Evolutionary conservation across 768 basidiomycete species (phyloP).

Genomic region (Leccinum imitatum): DNA sequence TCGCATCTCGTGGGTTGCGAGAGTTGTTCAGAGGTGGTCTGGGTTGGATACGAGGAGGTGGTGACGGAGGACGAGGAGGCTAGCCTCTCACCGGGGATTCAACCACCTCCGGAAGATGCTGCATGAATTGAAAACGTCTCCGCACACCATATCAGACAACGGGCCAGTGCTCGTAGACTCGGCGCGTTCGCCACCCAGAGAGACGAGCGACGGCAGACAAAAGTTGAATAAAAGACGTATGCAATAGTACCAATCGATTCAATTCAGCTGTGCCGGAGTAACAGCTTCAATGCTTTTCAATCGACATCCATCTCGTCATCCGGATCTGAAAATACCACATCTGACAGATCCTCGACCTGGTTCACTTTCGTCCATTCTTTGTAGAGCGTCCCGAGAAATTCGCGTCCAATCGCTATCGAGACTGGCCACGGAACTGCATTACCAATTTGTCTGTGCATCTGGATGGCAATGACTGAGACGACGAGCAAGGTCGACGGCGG

Average conservation of each 20-base stretch:
- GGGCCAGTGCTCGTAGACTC: neutral
- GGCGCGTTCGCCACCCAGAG: neutral
- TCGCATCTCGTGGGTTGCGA: slow-evolving; percentile 70
- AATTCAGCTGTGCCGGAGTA: neutral
- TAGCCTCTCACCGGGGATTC: too few relatives aligned
- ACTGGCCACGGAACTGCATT: slow-evolving; percentile 77
- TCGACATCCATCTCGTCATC: slow-evolving; percentile 33
- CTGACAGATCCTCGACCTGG: slow-evolving; percentile 22
- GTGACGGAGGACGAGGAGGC: slow-evolving; percentile 28
- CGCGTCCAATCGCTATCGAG: slow-evolving; percentile 60
- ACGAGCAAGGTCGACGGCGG: neutral
- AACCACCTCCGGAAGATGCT: too few relatives aligned
- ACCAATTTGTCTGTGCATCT: slow-evolving; percentile 83
- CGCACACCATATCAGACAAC: too few relatives aligned
- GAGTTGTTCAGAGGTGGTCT: slow-evolving; percentile 78
- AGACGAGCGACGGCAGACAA: neutral
- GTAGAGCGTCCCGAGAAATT: slow-evolving; percentile 52
- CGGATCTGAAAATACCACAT: slow-evolving; percentile 31
- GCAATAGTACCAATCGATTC: too few relatives aligned
- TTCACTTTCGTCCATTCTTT: slow-evolving; percentile 46
- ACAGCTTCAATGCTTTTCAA: slow-evolving; percentile 8
- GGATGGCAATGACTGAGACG: neutral
- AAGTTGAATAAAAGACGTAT: too few relatives aligned
- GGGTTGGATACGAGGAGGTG: slow-evolving; percentile 81
- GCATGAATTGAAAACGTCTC: too few relatives aligned